Base-by-base conservation (phyloP, 2,329 filamentous ascomycete species). In the Tolypocladium cylindrosporum region DNA sequence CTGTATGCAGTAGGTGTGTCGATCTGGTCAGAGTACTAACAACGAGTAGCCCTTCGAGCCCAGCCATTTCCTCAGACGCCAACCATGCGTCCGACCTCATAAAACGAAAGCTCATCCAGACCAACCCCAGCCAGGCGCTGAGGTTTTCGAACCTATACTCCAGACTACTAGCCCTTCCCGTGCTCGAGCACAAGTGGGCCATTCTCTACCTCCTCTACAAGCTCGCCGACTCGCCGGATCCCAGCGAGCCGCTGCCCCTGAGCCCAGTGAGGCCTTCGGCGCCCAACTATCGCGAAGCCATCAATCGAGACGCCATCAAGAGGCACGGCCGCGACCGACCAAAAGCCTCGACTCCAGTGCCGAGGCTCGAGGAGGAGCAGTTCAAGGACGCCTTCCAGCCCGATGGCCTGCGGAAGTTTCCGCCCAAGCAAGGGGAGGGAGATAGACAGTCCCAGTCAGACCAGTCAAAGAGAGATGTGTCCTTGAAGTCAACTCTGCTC, bases 181-280 rank as follows among this genome's bases (percentile, higher is more conserved):
- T 97, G 7, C 80, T 99, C 51, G 89, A 90, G 67, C 89, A 96
- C 72, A 99, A 99, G 81, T 97, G 92, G 91, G 91, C 89, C 3
- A 97, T 99, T 63, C 79, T 99, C 24, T 95, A 95, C 70, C 85
- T 99, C 48, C 82, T 99, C 48, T 89, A 94, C 70, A 86, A 90
- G 66, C 82, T 97, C 54, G 86, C 90, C 61, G 89, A 92, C 67
- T 84, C 82, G 4, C 79, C 81, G 40, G 77, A 84, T 60, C 80
- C 81, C 2, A 76, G 72, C 64, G 78, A 82, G 57, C 80, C 78
- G 50, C 70, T 76, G 13, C 76, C 77, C n/a, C 64, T 78, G 41
- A 77, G 70, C 57, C 76, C 74, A 10, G 68, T 71, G 63, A 76
- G 69, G 66, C 75, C 67, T 52, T 73, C 67, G 56, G 72, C 70